Percentiles rank a stretch among this genome's conserved stretches.
Evolutionary conservation across 2,329 filamentous ascomycete genomes (phyloP).

Genomic region (Colletotrichum melonis): DNA sequence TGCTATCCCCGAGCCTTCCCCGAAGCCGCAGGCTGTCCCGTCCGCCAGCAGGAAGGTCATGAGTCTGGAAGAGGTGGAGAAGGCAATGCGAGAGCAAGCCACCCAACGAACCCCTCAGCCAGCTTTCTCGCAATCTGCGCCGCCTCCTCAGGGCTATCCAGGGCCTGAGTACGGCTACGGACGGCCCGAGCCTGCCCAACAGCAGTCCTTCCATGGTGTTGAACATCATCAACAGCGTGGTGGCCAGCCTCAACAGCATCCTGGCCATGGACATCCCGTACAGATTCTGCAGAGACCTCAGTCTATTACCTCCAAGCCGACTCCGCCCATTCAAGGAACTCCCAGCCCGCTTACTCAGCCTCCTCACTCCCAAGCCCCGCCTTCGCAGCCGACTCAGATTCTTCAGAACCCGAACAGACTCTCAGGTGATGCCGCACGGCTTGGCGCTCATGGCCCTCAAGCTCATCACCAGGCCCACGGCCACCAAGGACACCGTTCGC

Average conservation of each 20-base stretch:
- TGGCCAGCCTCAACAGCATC: conserved; percentile 43
- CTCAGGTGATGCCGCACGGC: conserved; percentile 57
- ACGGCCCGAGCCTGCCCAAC: conserved; percentile 32
- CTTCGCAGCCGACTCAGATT: conserved; percentile 76
- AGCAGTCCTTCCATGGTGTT: conserved; percentile 30
- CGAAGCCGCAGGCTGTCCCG: conserved; percentile 42
- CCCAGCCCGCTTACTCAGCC: conserved; percentile 48
- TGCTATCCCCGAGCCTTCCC: conserved; percentile 46
- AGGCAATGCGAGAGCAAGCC: conserved; percentile 82
- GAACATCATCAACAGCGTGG: conserved; percentile 43
- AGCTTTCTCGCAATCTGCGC: conserved; percentile 46
- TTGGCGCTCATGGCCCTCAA: conserved; percentile 40
- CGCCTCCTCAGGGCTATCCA: conserved; percentile 41
- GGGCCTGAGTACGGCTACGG: conserved; percentile 34
- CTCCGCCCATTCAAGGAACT: conserved; percentile 45
- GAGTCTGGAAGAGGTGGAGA: conserved; percentile 97
- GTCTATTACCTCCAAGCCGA: conserved; percentile 52
- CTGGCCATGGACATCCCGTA: conserved; percentile 60
- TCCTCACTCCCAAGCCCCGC: conserved; percentile 48
- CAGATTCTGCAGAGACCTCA: conserved; percentile 67
- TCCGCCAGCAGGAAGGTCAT: conserved; percentile 78
- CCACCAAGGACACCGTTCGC: conserved; percentile 57
- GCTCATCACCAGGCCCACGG: conserved; percentile 39
- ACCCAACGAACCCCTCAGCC: conserved; percentile 56
- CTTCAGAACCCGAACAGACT: conserved; percentile 82